Evolutionary conservation across 2,329 filamentous ascomycete species (phyloP).

Genomic region (Fusarium nematophilum): DNA sequence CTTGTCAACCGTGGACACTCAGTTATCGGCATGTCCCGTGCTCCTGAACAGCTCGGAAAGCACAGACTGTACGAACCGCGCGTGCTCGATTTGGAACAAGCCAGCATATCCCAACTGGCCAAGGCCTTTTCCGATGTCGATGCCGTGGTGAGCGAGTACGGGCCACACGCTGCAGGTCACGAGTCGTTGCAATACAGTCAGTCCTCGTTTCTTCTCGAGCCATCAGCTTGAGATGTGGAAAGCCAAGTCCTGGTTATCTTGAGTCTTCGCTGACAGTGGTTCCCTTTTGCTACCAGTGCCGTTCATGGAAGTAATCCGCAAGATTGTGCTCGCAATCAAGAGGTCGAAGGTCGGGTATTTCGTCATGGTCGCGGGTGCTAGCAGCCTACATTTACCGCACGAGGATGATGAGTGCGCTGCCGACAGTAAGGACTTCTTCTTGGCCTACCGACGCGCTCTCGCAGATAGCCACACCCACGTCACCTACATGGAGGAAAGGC

Average conservation of each 20-base stretch:
- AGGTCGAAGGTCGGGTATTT: conserved; percentile 13
- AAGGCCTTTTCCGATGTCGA: conserved; percentile 3
- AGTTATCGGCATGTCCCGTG: conserved; percentile 7
- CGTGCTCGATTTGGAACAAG: background rate
- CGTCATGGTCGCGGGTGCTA: conserved; percentile 15
- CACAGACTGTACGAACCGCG: conserved; percentile 2
- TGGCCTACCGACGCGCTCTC: conserved; percentile 13
- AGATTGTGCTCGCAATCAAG: conserved; percentile 13
- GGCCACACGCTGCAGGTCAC: conserved; percentile 13
- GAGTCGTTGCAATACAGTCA: conserved; percentile 13
- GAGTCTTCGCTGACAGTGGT: no score
- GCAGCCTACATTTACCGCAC: conserved; percentile 3
- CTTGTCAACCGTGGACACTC: conserved; percentile 12
- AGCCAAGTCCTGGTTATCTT: no score
- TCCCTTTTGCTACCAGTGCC: no score
- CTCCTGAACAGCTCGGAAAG: conserved; percentile 5
- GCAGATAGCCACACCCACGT: conserved; percentile 21
- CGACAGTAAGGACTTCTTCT: conserved; percentile 13
- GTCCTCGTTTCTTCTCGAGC: no score
- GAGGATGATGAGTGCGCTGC: background rate
- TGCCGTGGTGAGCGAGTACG: conserved; percentile 10
- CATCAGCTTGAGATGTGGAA: no score
- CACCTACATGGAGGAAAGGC: conserved; percentile 18
- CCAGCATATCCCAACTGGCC: background rate
- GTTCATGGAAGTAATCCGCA: conserved; percentile 5